Evolutionary conservation across 345 rosid species (phyloP).

Genomic region (Noccaea caerulescens): DNA sequence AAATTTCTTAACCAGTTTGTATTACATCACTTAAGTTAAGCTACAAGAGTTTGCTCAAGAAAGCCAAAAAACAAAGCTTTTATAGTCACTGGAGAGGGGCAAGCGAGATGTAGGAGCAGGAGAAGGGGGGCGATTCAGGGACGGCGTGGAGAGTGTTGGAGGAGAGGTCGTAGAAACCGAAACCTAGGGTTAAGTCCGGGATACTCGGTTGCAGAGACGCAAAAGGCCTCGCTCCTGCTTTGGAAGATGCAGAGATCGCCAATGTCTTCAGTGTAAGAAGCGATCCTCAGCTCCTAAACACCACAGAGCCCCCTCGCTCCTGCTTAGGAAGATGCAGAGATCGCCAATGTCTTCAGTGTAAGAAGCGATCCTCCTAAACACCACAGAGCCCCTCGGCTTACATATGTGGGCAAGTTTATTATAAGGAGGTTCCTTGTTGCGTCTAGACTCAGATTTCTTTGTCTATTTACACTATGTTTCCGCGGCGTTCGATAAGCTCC

Average conservation of each 20-base stretch:
- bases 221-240: neutral
- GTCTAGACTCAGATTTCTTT: neutral
- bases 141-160: conserved; percentile 13
- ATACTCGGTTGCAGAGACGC: conserved; percentile 6
- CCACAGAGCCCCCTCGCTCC: no score
- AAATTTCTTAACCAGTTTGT: neutral
- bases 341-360: conserved; percentile 36
- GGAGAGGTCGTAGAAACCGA: conserved; percentile 25
- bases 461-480: neutral
- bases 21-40: no score
- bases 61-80: no score
- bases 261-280: conserved; percentile 30
- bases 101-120: no score
- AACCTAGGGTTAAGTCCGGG: conserved; percentile 1
- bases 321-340: conserved; percentile 17
- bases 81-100: no score
- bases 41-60: no score
- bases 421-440: neutral
- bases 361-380: conserved; percentile 1
- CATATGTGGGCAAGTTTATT: neutral
- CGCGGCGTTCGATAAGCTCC: neutral
- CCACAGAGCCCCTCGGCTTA: neutral
- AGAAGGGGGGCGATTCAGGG: no score
- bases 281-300: conserved; percentile 8
- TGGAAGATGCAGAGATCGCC: conserved; percentile 32